Evolutionary conservation across 805 yeast genomes (phyloP).

Genomic region (Maudiozyma pseudohumilis): DNA sequence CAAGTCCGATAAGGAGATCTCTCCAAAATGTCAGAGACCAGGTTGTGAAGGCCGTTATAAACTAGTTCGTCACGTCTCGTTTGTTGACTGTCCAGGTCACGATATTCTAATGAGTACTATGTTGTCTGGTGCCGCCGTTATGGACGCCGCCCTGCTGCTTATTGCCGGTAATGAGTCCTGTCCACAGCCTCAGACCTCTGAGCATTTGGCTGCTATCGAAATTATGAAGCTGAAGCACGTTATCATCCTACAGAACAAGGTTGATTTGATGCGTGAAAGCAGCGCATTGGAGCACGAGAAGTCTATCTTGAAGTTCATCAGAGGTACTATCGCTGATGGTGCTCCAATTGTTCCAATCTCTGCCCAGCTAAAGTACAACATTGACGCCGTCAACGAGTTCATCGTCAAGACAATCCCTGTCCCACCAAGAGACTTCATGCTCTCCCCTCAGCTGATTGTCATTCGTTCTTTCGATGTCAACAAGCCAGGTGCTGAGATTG

Average conservation of each 20-base stretch:
- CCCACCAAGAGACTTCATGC: constrained; percentile 89
- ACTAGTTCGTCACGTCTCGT: constrained; percentile 91
- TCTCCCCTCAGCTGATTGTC: constrained; percentile 90
- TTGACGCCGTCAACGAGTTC: constrained; percentile 96
- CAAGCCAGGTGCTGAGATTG: constrained; percentile 97
- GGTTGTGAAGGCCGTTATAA: constrained; percentile 86
- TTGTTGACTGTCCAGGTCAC: constrained; percentile 99
- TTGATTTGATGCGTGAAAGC: constrained; percentile 96
- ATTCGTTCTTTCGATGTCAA: constrained; percentile 98
- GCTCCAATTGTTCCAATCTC: constrained; percentile 98
- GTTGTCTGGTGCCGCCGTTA: constrained; percentile 99
- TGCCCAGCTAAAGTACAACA: constrained; percentile 96
- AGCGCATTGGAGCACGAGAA: constrained; percentile 92
- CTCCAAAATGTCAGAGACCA: constrained; percentile 81
- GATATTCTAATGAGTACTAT: constrained; percentile 99
- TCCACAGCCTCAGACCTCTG: constrained; percentile 99
- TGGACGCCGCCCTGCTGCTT: constrained; percentile 96
- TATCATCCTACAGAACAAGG: constrained; percentile 92
- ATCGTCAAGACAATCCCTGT: constrained; percentile 91
- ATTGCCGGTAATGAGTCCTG: constrained; percentile 98
- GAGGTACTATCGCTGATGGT: constrained; percentile 98
- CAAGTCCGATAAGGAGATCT: constrained; percentile 88
- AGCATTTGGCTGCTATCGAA: constrained; percentile 98
- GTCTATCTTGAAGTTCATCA: constrained; percentile 81
- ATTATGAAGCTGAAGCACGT: constrained; percentile 97